Conservation (phyloP, 208 protist genomes). For the Trypanosoma avium region DNA sequence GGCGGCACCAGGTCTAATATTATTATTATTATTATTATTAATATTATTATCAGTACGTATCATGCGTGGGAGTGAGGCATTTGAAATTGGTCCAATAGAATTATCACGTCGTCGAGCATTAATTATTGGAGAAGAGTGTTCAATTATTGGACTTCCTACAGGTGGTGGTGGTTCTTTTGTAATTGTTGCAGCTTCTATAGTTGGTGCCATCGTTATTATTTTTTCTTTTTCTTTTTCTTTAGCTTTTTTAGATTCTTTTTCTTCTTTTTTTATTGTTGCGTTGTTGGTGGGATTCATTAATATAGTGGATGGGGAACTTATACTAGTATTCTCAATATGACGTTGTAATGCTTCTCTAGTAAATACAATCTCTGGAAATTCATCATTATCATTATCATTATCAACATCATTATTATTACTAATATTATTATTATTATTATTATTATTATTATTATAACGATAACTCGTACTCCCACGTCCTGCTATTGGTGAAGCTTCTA, state of each 20-base stretch:
- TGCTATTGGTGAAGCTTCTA: neutral
- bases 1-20: neutral
- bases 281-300: neutral
- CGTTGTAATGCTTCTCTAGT: slow-evolving; percentile 10
- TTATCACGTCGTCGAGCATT: neutral
- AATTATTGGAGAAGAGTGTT: neutral
- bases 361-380: neutral
- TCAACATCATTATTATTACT: neutral
- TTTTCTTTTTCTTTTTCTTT: no score
- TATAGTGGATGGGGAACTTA: neutral
- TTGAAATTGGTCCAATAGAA: neutral
- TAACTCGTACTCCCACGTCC: neutral
- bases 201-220: no score
- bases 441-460: neutral
- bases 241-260: no score
- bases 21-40: neutral
- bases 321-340: neutral
- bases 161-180: neutral
- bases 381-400: neutral
- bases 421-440: neutral
- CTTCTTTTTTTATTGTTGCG: no score
- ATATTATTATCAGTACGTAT: neutral
- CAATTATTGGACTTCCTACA: neutral
- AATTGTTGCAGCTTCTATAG: no score
- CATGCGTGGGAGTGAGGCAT: neutral